Conservation (phyloP, 2,329 filamentous ascomycete species). For the Ustulina deusta region DNA sequence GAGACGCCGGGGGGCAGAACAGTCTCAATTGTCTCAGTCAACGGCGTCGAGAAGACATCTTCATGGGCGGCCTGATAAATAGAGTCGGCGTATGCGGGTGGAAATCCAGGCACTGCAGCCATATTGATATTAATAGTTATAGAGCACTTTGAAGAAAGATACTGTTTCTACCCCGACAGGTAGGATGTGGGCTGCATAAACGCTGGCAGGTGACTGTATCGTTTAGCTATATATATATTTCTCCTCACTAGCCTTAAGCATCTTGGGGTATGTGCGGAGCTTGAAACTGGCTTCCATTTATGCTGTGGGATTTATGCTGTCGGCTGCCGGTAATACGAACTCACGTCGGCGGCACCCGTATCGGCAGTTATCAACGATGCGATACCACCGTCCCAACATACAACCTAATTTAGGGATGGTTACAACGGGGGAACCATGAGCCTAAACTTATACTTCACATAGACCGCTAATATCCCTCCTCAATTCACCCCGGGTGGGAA, state of each 20-base stretch:
- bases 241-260: slow-evolving; percentile 22
- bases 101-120: slow-evolving; percentile 30
- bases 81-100: slow-evolving; percentile 53
- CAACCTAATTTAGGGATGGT: neutral
- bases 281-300: slow-evolving; percentile 27
- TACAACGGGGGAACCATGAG: neutral
- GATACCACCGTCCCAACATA: neutral
- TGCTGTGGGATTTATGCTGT: slow-evolving; percentile 39
- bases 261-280: slow-evolving; percentile 29
- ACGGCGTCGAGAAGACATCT: slow-evolving; percentile 56
- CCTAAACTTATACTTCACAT: neutral
- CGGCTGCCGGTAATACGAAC: slow-evolving; percentile 36
- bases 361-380: slow-evolving; percentile 34
- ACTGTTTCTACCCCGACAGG: neutral
- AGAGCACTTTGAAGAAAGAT: neutral
- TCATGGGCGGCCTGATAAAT: slow-evolving; percentile 58
- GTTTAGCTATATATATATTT: slow-evolving; percentile 21
- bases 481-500: too few relatives aligned
- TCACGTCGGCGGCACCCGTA: neutral
- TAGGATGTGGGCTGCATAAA: neutral
- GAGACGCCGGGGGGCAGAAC: slow-evolving; percentile 57
- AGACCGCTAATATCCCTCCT: neutral
- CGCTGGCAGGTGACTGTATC: neutral
- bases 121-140: slow-evolving; percentile 19
- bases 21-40: slow-evolving; percentile 52